Percentiles rank a stretch among this genome's conserved stretches.
phyloP scores from a whole-genome alignment of 1,284 basidiomycete genomes.

The Gastroboletus turbinatus region DNA sequence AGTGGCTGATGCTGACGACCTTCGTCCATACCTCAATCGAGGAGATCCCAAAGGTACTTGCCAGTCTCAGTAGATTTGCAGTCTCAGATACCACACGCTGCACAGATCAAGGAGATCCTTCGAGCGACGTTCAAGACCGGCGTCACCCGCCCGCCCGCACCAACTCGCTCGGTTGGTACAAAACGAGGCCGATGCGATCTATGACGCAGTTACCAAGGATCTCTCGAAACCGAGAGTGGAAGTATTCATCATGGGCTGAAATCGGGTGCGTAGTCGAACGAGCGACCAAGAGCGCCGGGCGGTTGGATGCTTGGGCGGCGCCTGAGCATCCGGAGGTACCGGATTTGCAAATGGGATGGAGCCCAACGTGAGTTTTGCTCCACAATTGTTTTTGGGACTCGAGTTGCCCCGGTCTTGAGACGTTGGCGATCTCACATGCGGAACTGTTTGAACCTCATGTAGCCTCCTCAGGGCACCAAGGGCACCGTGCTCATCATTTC shows the following conservation, averaged over 20 bases:
- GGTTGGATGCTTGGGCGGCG: slow-evolving; percentile 27
- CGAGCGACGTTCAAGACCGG: slow-evolving; percentile 27
- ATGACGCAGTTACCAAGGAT: slow-evolving; percentile 30
- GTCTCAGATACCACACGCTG: neutral
- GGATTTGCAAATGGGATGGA: slow-evolving; percentile 30
- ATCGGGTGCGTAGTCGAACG: slow-evolving; percentile 21
- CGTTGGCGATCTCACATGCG: neutral
- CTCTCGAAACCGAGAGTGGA: slow-evolving; percentile 32
- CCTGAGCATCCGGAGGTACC: slow-evolving; percentile 27
- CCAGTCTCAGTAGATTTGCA: too few relatives aligned
- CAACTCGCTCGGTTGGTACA: slow-evolving; percentile 35
- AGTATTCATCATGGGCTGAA: slow-evolving; percentile 23
- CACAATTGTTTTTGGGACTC: neutral
- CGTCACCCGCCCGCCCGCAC: slow-evolving; percentile 25
- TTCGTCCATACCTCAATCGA: slow-evolving; percentile 20
- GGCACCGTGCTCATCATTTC: slow-evolving; percentile 45
- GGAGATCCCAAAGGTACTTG: slow-evolving; percentile 26
- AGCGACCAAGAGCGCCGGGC: slow-evolving; percentile 20
- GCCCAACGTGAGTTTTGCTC: slow-evolving; percentile 23
- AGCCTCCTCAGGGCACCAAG: slow-evolving; percentile 43
- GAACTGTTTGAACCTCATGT: neutral
- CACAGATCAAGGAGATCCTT: slow-evolving; percentile 28
- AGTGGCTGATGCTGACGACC: slow-evolving; percentile 22
- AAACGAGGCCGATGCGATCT: slow-evolving; percentile 26
- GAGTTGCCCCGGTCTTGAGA: neutral